A percentile compares a stretch with the other conserved stretches of the same genome.
Conservation (phyloP, 805 yeast species). For the Starmerella sirachaensis region DNA sequence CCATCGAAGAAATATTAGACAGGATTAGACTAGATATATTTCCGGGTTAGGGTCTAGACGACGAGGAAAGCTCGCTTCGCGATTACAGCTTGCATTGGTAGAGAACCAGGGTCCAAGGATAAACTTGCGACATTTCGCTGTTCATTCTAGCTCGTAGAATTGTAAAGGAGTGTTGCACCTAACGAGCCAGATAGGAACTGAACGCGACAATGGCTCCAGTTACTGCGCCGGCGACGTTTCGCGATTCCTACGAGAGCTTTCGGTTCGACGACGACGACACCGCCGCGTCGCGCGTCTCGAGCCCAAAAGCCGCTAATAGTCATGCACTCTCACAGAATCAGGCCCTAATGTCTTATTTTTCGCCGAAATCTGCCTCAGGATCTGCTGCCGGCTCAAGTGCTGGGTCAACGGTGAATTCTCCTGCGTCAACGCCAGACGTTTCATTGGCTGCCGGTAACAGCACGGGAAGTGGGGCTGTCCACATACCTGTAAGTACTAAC, state of each 20-base stretch:
- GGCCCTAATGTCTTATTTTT: not conserved
- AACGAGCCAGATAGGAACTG: too few species aligned
- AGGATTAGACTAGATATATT: too few species aligned
- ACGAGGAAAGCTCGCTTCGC: too few species aligned
- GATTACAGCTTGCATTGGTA: too few species aligned
- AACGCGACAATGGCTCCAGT: not conserved
- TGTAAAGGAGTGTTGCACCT: too few species aligned
- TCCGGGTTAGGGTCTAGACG: too few species aligned
- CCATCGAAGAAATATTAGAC: too few species aligned
- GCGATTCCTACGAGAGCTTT: conserved; percentile 18
- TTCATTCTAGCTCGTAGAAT: too few species aligned
- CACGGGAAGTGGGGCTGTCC: not conserved
- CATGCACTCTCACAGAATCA: not conserved
- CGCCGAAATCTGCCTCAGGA: conserved; percentile 1
- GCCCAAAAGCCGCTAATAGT: conserved; percentile 1
- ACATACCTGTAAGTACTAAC: not conserved
- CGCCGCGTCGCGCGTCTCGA: conserved; percentile 1
- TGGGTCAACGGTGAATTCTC: conserved; percentile 1
- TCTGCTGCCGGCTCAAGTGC: conserved; percentile 4
- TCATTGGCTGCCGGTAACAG: not conserved
- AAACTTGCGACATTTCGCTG: too few species aligned
- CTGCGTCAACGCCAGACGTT: not conserved
- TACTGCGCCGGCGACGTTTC: conserved; percentile 3
- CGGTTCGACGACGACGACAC: conserved; percentile 15
- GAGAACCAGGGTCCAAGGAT: too few species aligned